A percentile compares a stretch with the other conserved stretches of the same genome.
These are phyloP conservation scores for Plasmodium malariae DNA, from an alignment of 169 alveolate genomes.

Conservation along the genomic window DNA sequence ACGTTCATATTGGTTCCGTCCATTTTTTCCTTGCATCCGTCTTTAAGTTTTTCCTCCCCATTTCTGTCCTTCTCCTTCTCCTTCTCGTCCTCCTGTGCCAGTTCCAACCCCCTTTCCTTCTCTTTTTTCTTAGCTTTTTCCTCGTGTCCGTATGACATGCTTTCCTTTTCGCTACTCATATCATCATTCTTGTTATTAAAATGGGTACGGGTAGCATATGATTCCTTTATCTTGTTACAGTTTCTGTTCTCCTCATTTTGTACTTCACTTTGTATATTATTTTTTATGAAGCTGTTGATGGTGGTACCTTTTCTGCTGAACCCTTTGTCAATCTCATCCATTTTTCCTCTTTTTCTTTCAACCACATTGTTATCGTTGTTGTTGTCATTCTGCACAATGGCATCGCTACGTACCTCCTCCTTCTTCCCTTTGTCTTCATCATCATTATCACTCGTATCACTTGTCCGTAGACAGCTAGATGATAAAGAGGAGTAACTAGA, in stretches of 20 bases:
- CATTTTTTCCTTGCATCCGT: conserved; percentile 2
- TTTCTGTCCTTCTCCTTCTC: not conserved
- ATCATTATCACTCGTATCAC: conserved; percentile 28
- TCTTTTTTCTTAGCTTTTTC: not conserved
- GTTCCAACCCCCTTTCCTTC: not conserved
- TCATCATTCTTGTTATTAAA: too few relatives aligned
- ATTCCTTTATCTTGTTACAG: too few relatives aligned
- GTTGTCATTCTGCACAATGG: too few relatives aligned
- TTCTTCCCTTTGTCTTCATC: not conserved
- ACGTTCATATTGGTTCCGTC: not conserved
- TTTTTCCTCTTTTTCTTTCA: conserved; percentile 8
- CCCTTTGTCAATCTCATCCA: not conserved
- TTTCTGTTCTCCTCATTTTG: too few relatives aligned
- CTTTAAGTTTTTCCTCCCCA: not conserved
- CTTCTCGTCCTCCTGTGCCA: not conserved
- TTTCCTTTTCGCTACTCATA: too few relatives aligned
- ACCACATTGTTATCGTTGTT: too few relatives aligned
- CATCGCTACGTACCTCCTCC: not conserved
- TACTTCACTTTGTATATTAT: not conserved
- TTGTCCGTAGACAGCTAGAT: conserved; percentile 25
- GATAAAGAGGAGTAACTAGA: conserved; percentile 23
- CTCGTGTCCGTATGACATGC: too few relatives aligned
- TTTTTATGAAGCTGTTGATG: not conserved
- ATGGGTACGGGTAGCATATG: too few relatives aligned
- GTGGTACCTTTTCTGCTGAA: not conserved